Percentiles rank a stretch among this genome's conserved stretches.
These are phyloP conservation scores for Rugosomyces carneus DNA, from an alignment of 1,284 basidiomycete species.

Conservation along the genomic window DNA sequence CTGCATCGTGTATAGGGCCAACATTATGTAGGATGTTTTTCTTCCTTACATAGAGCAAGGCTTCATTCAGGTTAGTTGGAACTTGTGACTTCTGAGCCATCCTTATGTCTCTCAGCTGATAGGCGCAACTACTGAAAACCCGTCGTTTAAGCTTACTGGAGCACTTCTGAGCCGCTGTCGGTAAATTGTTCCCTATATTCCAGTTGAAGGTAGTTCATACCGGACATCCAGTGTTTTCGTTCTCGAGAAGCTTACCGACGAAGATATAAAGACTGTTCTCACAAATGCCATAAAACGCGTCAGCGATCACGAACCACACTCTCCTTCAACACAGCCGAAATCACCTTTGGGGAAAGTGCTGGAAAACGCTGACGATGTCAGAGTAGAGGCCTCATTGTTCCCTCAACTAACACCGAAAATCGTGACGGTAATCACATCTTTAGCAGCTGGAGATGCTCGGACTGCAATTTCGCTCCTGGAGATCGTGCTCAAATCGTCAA, in stretches of 20 bases:
- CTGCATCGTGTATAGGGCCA: constrained; percentile 2
- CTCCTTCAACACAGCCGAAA: constrained; percentile 3
- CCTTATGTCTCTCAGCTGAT: constrained; percentile 42
- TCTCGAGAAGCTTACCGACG: constrained; percentile 54
- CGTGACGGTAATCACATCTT: constrained; percentile 44
- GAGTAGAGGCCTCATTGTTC: constrained; percentile 23
- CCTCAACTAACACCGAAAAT: constrained; percentile 45
- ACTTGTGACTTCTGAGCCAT: constrained; percentile 8
- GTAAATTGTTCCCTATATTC: constrained; percentile 27
- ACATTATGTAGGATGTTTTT: constrained; percentile 57
- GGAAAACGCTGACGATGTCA: constrained; percentile 9
- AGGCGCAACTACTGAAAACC: constrained; percentile 91
- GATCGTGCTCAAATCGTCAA: constrained; percentile 43
- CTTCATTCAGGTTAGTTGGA: constrained; percentile 51
- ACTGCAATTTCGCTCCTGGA: constrained; percentile 65
- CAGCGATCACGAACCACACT: constrained; percentile 15
- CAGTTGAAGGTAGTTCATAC: not conserved
- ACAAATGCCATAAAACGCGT: constrained; percentile 42
- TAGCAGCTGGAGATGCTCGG: constrained; percentile 66
- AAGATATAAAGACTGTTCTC: constrained; percentile 50
- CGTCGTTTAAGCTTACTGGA: constrained; percentile 78
- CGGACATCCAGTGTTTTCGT: constrained; percentile 48
- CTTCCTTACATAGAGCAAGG: constrained; percentile 79
- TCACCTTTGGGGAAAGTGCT: constrained; percentile 16
- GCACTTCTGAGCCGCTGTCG: constrained; percentile 79